Evolutionary conservation across 805 yeast genomes (phyloP).

Genomic region (Ogataea degrootiae): DNA sequence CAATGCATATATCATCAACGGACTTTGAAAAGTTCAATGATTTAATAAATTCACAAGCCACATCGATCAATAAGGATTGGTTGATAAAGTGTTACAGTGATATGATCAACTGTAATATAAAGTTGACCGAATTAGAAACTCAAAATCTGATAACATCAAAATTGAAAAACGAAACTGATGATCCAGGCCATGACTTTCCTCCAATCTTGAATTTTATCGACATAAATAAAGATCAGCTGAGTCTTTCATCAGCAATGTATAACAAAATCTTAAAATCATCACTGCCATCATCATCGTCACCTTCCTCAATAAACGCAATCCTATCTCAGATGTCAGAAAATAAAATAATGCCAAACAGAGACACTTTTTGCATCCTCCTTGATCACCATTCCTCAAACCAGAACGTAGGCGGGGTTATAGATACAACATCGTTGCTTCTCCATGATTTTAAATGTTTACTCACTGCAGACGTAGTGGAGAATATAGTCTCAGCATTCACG

Average conservation of each 20-base stretch:
- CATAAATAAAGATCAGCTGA: constrained; percentile 2
- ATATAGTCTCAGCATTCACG: no score
- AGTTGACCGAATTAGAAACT: constrained; percentile 11
- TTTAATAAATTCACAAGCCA: not conserved
- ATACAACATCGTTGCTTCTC: no score
- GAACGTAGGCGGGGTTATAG: no score
- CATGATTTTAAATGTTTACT: no score
- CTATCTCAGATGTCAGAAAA: no score
- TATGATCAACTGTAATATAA: not conserved
- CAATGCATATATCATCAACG: not conserved
- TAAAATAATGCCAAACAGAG: no score
- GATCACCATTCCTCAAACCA: no score
- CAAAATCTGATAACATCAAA: constrained; percentile 8
- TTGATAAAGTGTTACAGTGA: constrained; percentile 7
- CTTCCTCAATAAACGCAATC: no score
- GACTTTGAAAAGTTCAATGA: not conserved
- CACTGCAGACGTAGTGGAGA: no score
- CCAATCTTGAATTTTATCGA: constrained; percentile 2
- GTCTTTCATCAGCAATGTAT: constrained; percentile 10
- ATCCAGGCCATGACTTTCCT: not conserved
- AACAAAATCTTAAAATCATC: not conserved
- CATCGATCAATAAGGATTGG: not conserved
- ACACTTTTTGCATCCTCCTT: no score
- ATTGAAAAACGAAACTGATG: not conserved
- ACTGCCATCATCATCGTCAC: no score